Percentiles rank a stretch among this genome's conserved stretches.
phyloP scores from a whole-genome alignment of 306 rosid species.

The Rosa rugosa region DNA sequence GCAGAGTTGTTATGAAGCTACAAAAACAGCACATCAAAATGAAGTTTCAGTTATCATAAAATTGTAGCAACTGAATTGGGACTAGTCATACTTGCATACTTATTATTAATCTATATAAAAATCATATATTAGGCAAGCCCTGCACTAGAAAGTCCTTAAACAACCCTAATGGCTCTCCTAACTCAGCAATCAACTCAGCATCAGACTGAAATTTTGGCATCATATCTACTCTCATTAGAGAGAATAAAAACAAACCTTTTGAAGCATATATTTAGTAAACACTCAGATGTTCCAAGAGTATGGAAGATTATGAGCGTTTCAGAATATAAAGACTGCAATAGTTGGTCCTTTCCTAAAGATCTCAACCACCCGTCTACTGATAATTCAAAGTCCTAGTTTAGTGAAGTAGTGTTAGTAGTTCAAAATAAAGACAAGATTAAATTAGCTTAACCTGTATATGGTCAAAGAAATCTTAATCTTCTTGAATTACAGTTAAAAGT shows the following conservation, averaged over 20 bases:
- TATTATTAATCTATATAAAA: not conserved
- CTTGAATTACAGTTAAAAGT: not conserved
- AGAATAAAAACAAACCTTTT: not conserved
- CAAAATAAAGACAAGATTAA: not conserved
- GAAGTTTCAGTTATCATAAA: conserved; percentile 16
- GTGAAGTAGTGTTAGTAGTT: not conserved
- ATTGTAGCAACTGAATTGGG: conserved; percentile 3
- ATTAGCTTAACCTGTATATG: not conserved
- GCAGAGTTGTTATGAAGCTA: conserved; percentile 59
- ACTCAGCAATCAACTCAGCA: not conserved
- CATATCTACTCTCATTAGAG: not conserved
- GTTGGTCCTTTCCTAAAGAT: not conserved
- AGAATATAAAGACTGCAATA: not conserved
- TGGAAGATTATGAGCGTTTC: not conserved
- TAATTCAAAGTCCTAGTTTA: not conserved
- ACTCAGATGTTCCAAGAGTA: not conserved
- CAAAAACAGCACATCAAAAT: conserved; percentile 28
- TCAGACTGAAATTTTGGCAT: not conserved
- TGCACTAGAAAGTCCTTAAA: not conserved
- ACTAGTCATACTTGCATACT: not conserved
- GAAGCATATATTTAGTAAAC: not conserved
- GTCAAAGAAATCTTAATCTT: not conserved
- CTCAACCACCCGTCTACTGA: not conserved
- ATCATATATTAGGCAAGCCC: not conserved
- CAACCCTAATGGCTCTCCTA: not conserved